These are phyloP conservation scores for Skeletonema menzelii DNA, from an alignment of 108 stramenopile genomes.

Conservation along the genomic window DNA sequence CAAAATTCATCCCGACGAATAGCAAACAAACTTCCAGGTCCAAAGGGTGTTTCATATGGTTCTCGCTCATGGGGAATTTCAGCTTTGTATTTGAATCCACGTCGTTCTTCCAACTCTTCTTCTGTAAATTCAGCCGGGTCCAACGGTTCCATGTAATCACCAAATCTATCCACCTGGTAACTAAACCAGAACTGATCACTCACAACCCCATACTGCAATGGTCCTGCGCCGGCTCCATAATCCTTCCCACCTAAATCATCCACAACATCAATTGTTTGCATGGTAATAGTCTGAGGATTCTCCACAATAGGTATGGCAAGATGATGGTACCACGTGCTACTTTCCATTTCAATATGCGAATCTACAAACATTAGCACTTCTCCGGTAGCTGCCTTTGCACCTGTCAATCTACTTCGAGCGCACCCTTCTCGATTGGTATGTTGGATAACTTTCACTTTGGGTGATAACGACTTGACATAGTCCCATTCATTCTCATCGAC, in stretches of 20 bases:
- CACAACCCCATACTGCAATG: constrained; percentile 44
- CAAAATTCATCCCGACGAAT: constrained; percentile 58
- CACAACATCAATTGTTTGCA: constrained; percentile 56
- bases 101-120: constrained; percentile 24
- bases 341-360: constrained; percentile 51
- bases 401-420: constrained; percentile 46
- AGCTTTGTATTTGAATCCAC: constrained; percentile 27
- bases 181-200: constrained; percentile 45
- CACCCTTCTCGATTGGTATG: constrained; percentile 49
- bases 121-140: constrained; percentile 22
- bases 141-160: constrained; percentile 36
- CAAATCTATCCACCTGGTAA: constrained; percentile 43
- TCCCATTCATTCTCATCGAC: constrained; percentile 43
- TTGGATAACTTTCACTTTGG: constrained; percentile 49
- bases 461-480: constrained; percentile 26
- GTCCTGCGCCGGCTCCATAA: constrained; percentile 33
- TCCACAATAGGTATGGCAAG: constrained; percentile 46
- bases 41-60: constrained; percentile 56
- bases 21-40: constrained; percentile 55
- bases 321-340: constrained; percentile 51
- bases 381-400: constrained; percentile 36
- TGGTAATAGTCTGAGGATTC: constrained; percentile 50
- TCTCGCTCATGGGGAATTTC: constrained; percentile 31
- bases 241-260: constrained; percentile 44
- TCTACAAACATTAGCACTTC: constrained; percentile 55